phyloP scores from a whole-genome alignment of 2,329 filamentous ascomycete species.

The Xylaria sp. region DNA sequence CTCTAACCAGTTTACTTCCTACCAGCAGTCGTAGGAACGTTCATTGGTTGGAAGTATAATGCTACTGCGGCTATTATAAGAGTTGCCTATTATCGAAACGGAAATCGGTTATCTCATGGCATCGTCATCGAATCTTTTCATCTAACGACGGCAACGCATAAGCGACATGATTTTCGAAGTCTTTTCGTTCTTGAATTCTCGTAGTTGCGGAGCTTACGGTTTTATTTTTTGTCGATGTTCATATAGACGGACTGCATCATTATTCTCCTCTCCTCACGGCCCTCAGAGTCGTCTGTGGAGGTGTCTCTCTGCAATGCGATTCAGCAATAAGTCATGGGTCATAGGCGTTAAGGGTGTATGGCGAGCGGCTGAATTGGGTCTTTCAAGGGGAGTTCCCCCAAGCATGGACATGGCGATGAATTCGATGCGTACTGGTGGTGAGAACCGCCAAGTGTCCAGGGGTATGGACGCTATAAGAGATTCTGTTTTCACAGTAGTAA shows the following conservation, averaged over 20 bases:
- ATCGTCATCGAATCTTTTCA: conserved; percentile 2
- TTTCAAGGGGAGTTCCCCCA: conserved; percentile 6
- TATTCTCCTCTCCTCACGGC: conserved; percentile 6
- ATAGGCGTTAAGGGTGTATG: conserved; percentile 28
- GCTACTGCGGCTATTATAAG: background rate
- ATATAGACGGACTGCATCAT: conserved; percentile 35
- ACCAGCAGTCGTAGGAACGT: conserved; percentile 43
- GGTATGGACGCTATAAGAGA: conserved; percentile 8
- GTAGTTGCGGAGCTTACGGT: conserved; percentile 5
- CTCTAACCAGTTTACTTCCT: conserved; percentile 41
- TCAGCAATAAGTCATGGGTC: conserved; percentile 20
- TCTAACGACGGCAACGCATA: conserved; percentile 8
- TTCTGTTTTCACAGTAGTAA: conserved; percentile 7
- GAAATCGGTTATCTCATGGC: background rate
- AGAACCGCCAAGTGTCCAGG: background rate
- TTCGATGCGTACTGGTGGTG: background rate
- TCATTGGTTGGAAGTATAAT: conserved; percentile 31
- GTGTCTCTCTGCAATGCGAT: conserved; percentile 16
- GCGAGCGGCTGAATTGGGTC: background rate
- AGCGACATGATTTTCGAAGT: conserved; percentile 1
- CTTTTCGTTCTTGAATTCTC: conserved; percentile 19
- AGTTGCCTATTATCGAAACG: background rate
- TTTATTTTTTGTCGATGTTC: conserved; percentile 6
- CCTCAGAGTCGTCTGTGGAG: conserved; percentile 11
- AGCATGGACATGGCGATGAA: conserved; percentile 1